Conservation (phyloP, 192 early-diverging fungal genomes). For the Backusella macrospora region DNA sequence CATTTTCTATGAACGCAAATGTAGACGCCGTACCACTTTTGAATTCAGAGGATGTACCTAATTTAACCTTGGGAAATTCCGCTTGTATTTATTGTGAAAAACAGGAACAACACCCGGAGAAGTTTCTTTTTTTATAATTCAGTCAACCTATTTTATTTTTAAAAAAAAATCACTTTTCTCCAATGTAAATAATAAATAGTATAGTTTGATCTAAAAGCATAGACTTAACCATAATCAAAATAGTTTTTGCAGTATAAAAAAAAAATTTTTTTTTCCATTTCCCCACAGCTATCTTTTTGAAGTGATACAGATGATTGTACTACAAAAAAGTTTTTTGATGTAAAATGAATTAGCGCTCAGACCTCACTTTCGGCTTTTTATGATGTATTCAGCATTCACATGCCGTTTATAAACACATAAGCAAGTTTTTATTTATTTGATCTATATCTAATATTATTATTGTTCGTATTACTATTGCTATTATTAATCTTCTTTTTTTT, state of each 20-base stretch:
- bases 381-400: not conserved
- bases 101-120: not conserved
- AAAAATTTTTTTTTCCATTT: not conserved
- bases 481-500: too few species aligned
- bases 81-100: not conserved
- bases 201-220: too few species aligned
- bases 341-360: constrained; percentile 5
- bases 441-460: too few species aligned
- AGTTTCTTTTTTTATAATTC: not conserved
- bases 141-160: not conserved
- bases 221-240: not conserved
- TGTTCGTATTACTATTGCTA: too few species aligned
- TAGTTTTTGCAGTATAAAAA: not conserved
- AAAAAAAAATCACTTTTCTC: too few species aligned
- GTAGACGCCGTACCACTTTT: not conserved
- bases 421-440: not conserved
- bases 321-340: not conserved
- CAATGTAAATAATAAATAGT: too few species aligned
- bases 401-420: not conserved
- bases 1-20: not conserved
- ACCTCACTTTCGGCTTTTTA: not conserved
- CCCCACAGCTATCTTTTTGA: not conserved
- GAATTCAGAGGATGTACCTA: constrained; percentile 7
- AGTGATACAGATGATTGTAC: not conserved
- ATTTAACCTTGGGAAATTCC: not conserved